Evolutionary conservation across 768 basidiomycete species (phyloP), one percentile per base, ranked within the genome.

Genomic region (Lentinula aciculospora): DNA sequence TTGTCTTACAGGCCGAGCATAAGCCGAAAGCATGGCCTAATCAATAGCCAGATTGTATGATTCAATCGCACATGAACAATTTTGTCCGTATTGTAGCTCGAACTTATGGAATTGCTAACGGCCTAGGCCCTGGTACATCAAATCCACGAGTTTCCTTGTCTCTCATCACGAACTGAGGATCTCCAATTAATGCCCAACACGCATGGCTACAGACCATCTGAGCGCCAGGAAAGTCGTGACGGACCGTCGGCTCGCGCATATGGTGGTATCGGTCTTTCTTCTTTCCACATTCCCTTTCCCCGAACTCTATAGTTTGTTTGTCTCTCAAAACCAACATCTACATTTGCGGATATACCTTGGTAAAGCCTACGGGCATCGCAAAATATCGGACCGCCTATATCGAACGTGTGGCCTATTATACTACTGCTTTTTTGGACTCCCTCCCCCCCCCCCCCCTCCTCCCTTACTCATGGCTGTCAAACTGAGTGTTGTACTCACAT

Each of bases 1-100:
- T 31, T 88, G 86, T 66, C 73, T 91, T 21, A 53, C 32, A 36
- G 51, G 51, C 12, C 34, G 51, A 27, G 51, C 19, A 13, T 53
- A 40, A 23, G 17, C 13, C 13, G 17, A 9, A 47, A 28, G 9
- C 42, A 13, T 23, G 3, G 19, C 21, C 9, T 44, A 12, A 9
- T 1, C 8, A 7, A 13, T 34, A 9, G 32, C 32, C 32, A 34
- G 8, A 34, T 34, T 44, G 42, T 44, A 44, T 42, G 21, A 23
- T 42, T n/a, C 8, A n/a, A 42, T 42, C 40, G 15, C n/a, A n/a
- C 21, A 25, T 44, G 21, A 25, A 6, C 10, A n/a, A n/a, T n/a
- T n/a, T n/a, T n/a, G n/a, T n/a, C n/a, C n/a, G n/a, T n/a, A n/a
- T 19, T 19, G 42, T 23, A 19, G 42, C 32, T n/a, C n/a, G n/a